These are phyloP conservation scores for Candida namnaoensis DNA, from an alignment of 805 yeast species.

Conservation along the genomic window DNA sequence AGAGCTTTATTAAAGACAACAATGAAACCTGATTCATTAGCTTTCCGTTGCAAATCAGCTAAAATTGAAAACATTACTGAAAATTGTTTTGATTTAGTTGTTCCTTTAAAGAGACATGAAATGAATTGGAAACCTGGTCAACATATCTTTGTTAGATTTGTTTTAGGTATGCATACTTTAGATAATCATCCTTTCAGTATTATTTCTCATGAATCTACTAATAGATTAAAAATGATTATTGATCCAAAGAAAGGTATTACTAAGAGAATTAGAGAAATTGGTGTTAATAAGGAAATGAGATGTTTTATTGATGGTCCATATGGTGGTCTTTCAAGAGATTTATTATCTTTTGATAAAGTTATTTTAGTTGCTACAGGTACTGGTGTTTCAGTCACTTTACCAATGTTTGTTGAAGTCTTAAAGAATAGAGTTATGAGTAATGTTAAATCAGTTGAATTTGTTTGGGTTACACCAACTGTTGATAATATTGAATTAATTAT, in stretches of 20 bases:
- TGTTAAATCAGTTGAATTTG: constrained; percentile 23
- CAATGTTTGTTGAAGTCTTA: constrained; percentile 25
- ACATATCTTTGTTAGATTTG: constrained; percentile 40
- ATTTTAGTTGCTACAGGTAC: constrained; percentile 38
- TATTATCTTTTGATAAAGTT: constrained; percentile 33
- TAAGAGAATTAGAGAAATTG: constrained; percentile 21
- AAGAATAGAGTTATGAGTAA: constrained; percentile 5
- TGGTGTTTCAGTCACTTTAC: constrained; percentile 42
- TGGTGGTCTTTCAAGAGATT: constrained; percentile 42
- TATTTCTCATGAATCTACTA: constrained; percentile 20
- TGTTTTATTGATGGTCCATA: constrained; percentile 49
- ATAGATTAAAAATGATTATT: constrained; percentile 32
- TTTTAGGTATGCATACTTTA: constrained; percentile 29
- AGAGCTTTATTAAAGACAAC: constrained; percentile 36
- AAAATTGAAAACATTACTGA: constrained; percentile 13
- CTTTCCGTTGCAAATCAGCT: constrained; percentile 30
- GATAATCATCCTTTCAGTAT: constrained; percentile 55
- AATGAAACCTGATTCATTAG: constrained; percentile 32
- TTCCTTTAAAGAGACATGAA: constrained; percentile 19
- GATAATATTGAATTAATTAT: neutral
- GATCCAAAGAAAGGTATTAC: constrained; percentile 42
- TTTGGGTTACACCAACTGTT: constrained; percentile 28
- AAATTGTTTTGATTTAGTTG: constrained; percentile 26
- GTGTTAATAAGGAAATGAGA: constrained; percentile 14
- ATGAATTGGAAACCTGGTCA: constrained; percentile 46